Percentiles rank a stretch among this genome's conserved stretches.
These are phyloP conservation scores for Solanum chacoense DNA, from an alignment of 305 asterid species.

Conservation along the genomic window DNA sequence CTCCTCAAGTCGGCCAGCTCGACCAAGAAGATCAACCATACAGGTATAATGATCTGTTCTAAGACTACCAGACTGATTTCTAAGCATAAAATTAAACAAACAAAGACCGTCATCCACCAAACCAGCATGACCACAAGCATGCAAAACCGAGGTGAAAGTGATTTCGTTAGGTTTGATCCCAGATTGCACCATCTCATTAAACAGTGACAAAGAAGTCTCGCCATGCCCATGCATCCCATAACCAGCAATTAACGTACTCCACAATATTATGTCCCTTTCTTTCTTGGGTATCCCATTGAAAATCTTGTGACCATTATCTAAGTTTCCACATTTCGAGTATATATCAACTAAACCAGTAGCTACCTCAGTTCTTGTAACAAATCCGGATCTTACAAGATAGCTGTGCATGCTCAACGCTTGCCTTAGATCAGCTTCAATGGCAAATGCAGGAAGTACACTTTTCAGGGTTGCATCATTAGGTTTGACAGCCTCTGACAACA, in stretches of 20 bases:
- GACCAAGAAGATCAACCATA: constrained; percentile 91
- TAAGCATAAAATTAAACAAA: constrained; percentile 49
- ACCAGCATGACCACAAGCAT: constrained; percentile 82
- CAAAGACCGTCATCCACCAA: constrained; percentile 67
- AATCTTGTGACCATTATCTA: constrained; percentile 45
- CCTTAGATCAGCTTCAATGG: constrained; percentile 52
- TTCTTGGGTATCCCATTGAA: constrained; percentile 32
- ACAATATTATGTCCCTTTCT: constrained; percentile 58
- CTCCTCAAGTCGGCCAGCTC: constrained; percentile 63
- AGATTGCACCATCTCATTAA: constrained; percentile 61
- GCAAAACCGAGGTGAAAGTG: constrained; percentile 71
- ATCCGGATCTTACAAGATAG: constrained; percentile 60
- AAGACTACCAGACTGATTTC: constrained; percentile 27
- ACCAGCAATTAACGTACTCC: constrained; percentile 80
- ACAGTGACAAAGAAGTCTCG: constrained; percentile 45
- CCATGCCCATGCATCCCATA: constrained; percentile 81
- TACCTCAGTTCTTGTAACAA: constrained; percentile 46
- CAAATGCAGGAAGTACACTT: constrained; percentile 84
- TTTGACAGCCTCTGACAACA: constrained; percentile 42
- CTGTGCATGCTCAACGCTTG: constrained; percentile 63
- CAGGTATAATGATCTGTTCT: constrained; percentile 67
- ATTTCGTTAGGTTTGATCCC: constrained; percentile 74
- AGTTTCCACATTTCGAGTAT: constrained; percentile 69
- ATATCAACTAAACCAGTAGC: constrained; percentile 66
- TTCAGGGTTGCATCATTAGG: constrained; percentile 69